phyloP scores from a whole-genome alignment of 2,329 filamentous ascomycete species.

The Cadophora sp. region DNA sequence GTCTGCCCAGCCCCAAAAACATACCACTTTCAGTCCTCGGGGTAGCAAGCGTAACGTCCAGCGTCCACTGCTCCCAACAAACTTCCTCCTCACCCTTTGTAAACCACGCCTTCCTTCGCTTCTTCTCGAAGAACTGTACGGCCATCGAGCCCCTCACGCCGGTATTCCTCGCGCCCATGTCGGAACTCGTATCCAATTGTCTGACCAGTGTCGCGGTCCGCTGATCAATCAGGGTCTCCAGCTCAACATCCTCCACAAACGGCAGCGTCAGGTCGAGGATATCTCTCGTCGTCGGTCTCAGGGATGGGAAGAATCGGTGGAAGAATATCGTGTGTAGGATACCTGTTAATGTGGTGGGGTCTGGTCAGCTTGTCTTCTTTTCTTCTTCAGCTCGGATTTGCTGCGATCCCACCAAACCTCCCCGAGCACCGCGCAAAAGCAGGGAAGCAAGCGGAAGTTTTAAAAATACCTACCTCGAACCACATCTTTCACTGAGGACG shows the following conservation, averaged over 20 bases:
- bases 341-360: constrained; percentile 55
- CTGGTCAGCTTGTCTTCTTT: constrained; percentile 12
- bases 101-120: constrained; percentile 82
- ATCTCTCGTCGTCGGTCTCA: constrained; percentile 83
- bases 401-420: not conserved
- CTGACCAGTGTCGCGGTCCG: constrained; percentile 80
- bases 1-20: constrained; percentile 41
- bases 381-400: not conserved
- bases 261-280: constrained; percentile 90
- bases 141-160: constrained; percentile 79
- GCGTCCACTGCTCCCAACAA: constrained; percentile 95
- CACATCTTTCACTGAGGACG: constrained; percentile 86
- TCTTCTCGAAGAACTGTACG: constrained; percentile 95
- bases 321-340: constrained; percentile 98
- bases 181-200: constrained; percentile 70
- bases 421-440: not conserved
- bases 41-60: constrained; percentile 92
- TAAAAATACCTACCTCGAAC: constrained; percentile 74
- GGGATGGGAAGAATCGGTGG: constrained; percentile 92
- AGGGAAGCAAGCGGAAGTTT: not conserved
- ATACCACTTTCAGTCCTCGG: constrained; percentile 86
- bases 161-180: constrained; percentile 47
- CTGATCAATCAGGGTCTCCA: constrained; percentile 93
- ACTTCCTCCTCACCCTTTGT: constrained; percentile 87
- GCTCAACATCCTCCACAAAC: constrained; percentile 86